Base-by-base conservation (phyloP, 176 grass and related monocot species). In the Saccharum officinarum region DNA sequence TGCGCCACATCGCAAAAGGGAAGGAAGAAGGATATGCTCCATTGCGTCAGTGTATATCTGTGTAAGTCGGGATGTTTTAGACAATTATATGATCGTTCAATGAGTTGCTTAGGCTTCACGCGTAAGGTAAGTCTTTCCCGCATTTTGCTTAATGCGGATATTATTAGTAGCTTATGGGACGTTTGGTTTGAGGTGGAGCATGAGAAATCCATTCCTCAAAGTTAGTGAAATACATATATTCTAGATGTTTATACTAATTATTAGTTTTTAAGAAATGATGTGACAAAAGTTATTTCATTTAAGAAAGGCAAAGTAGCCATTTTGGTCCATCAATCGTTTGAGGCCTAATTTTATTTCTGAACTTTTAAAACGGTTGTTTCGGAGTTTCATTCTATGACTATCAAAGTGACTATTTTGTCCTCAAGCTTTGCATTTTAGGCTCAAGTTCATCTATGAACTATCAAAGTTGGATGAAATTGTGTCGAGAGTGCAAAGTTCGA, bases 1-100 rank as follows among this genome's bases (percentile, higher is more conserved):
- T 86, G 88, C 79, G 83, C 88, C 84, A 82, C 88, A 65, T 86
- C 79, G 18, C 66, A 82, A 55, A 82, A 71, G 12, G 64, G 37
- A 38, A 22, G 23, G 18, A 39, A 30, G 5, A 59, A n/a, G n/a
- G 15, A 23, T 10, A 64, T 78, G 83, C 20, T 55, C 30, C 69
- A 60, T 73, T 55, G 72, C n/a, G 36, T 73, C 81, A 71, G 22
- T 28, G 36, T 46, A 75, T 20, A 40, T 40, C 39, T 40, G 7
- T 40, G 14, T 50, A 50, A 0, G 67, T 62, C 45, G 9, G 63
- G 52, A 18, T 14, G 34, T 78, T 86, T 22, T 22, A 42, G 36
- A 78, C 18, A 25, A 30, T 77, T 78, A 22, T 86, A 66, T n/a
- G 18, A 42, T 44, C 54, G 34, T 71, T 26, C 40, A 71, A 42